Evolutionary conservation across 257 asterid genomes (phyloP), one percentile per base, ranked within the genome.

Genomic region (Galeopsis tetrahit): DNA sequence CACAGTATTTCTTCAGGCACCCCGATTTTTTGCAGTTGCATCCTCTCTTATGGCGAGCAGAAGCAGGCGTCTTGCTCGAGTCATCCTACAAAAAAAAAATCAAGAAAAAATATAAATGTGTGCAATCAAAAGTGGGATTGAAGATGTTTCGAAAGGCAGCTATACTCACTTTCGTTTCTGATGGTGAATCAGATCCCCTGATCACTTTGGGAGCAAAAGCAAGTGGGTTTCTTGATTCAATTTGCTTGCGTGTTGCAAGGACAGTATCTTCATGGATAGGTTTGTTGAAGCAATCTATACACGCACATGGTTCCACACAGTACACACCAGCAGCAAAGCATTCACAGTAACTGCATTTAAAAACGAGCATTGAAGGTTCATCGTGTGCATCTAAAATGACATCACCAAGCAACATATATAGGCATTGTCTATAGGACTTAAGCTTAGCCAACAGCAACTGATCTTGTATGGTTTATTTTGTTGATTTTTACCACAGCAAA

Each of bases 21-120:
- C 95, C 95, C 0, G 99, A 94, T 74, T 94, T 94, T 60, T 91
- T 94, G 93, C 99, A 94, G 88, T 94, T 94, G 88, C 99, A 94
- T 78, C 99, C 99, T 84, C 99, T 74, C 77, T 94, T 94, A 75
- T 94, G 99, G 57, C 99, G 93, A 57, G 99, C 98, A 57, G 99
- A 94, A 78, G 97, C 97, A 48, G 99, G 99, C 38, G 99, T 94
- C 77, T 88, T 87, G 82, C 85, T 89, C 59, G 88, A 84, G 79
- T 89, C 95, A 7, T 88, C 95, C 96, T 89, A 82, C 75, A 77
- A 69, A 39, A 7, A 44, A n/a, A 39, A 6, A 14, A 5, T 15
- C 28, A 66, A 68, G 53, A 69, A 11, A 70, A 66, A 32, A 39
- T 3, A 55, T 35, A 60, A 40, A 32, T 48, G 6, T 36, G 38